A percentile compares a stretch with the other conserved stretches of the same genome.
Evolutionary conservation across 352 stramenopile genomes (phyloP).

Genomic region (Pythium monospermum): DNA sequence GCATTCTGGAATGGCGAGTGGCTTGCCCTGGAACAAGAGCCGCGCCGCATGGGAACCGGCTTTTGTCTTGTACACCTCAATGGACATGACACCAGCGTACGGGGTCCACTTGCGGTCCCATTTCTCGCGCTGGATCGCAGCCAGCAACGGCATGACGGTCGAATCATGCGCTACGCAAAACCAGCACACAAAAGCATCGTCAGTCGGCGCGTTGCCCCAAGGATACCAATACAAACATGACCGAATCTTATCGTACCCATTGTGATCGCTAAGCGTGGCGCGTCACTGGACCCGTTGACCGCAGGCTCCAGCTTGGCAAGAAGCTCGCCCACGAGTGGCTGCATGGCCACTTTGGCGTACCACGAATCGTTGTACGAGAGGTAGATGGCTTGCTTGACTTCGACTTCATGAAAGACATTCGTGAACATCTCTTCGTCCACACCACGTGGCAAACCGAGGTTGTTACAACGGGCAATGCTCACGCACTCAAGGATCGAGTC

Average conservation of each 20-base stretch:
- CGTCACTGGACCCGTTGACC: slow-evolving; percentile 31
- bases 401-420: slow-evolving; percentile 72
- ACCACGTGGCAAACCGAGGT: slow-evolving; percentile 50
- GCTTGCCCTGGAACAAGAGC: slow-evolving; percentile 73
- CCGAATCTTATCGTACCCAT: slow-evolving; percentile 45
- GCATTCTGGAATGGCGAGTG: slow-evolving; percentile 64
- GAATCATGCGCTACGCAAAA: slow-evolving; percentile 61
- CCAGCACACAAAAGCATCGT: too few relatives aligned
- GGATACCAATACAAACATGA: too few relatives aligned
- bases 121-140: slow-evolving; percentile 58
- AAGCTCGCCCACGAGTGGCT: slow-evolving; percentile 73
- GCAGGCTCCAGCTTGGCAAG: slow-evolving; percentile 47
- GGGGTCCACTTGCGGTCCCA: slow-evolving; percentile 83
- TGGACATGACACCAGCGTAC: slow-evolving; percentile 68
- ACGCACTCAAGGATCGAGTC: slow-evolving; percentile 73
- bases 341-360: slow-evolving; percentile 82
- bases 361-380: slow-evolving; percentile 76
- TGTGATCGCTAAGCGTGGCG: slow-evolving; percentile 63
- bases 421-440: slow-evolving; percentile 72
- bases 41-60: slow-evolving; percentile 44
- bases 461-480: slow-evolving; percentile 77
- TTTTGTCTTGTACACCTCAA: slow-evolving; percentile 83
- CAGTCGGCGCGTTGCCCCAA: too few relatives aligned
- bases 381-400: slow-evolving; percentile 56
- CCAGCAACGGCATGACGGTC: slow-evolving; percentile 83